A percentile compares a stretch with the other conserved stretches of the same genome.
These are phyloP conservation scores for Phylloporus scabripes DNA, from an alignment of 768 basidiomycete species.

Conservation along the genomic window DNA sequence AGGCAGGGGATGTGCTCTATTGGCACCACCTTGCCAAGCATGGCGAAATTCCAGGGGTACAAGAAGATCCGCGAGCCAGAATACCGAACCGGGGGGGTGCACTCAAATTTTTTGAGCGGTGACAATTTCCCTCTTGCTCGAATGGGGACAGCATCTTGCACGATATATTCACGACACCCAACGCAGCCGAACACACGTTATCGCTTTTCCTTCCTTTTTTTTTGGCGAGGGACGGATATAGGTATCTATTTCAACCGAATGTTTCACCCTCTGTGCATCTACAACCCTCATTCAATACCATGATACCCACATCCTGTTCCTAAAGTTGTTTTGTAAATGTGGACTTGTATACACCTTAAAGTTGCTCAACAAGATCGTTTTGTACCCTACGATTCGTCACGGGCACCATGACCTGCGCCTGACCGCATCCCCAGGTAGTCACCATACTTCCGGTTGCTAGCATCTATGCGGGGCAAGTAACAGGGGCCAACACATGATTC, in stretches of 20 bases:
- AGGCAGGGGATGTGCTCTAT: constrained; percentile 58
- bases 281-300: constrained; percentile 27
- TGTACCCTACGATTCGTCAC: constrained; percentile 19
- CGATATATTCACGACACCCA: constrained; percentile 25
- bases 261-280: constrained; percentile 29
- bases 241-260: constrained; percentile 29
- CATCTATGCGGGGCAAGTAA: no score
- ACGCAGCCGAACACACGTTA: constrained; percentile 15
- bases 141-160: constrained; percentile 11
- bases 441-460: no score
- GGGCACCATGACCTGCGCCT: no score
- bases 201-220: constrained; percentile 10
- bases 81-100: constrained; percentile 8
- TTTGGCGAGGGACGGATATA: constrained; percentile 17
- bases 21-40: constrained; percentile 72
- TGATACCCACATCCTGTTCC: constrained; percentile 32
- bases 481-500: no score
- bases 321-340: constrained; percentile 23
- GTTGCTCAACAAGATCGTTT: constrained; percentile 14
- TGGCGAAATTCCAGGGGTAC: constrained; percentile 68
- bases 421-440: no score
- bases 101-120: constrained; percentile 23
- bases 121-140: constrained; percentile 13
- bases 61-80: constrained; percentile 54
- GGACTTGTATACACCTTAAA: constrained; percentile 27